These are phyloP conservation scores for Dactylorhiza incarnata DNA, from an alignment of 106 monocot species.

Conservation along the genomic window DNA sequence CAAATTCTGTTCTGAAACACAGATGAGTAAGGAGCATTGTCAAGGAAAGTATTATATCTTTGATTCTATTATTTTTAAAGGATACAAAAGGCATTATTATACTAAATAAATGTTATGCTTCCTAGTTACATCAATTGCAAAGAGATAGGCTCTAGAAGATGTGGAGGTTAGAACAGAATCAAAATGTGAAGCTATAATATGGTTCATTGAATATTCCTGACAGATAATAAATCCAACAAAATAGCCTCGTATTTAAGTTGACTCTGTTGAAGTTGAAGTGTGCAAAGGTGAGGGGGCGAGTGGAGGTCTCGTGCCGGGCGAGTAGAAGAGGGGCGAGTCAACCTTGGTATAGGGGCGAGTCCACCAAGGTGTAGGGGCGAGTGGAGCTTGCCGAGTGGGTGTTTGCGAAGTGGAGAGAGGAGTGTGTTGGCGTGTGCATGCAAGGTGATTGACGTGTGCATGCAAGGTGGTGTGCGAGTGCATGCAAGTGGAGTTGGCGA, in stretches of 20 bases:
- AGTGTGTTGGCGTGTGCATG: no score
- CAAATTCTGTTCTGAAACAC: constrained; percentile 55
- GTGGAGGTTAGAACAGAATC: background rate
- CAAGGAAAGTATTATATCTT: background rate
- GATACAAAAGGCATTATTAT: background rate
- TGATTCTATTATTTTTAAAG: background rate
- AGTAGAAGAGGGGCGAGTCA: no score
- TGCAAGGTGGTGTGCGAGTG: no score
- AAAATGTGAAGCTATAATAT: background rate
- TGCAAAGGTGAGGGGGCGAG: no score
- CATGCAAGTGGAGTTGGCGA: no score
- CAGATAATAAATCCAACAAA: background rate
- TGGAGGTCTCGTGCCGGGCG: no score
- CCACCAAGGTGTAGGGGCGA: no score
- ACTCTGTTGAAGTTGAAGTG: no score
- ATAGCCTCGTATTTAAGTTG: background rate
- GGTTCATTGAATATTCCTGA: background rate
- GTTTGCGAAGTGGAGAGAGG: no score
- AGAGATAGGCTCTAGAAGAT: background rate
- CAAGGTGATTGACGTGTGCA: no score
- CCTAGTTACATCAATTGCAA: background rate
- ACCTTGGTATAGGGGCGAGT: no score
- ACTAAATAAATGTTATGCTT: background rate
- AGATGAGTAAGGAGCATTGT: constrained; percentile 13
- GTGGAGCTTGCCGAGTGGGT: no score